These are phyloP conservation scores for Coccomyxa sp. DNA, from an alignment of 139 green algal genomes.

Conservation along the genomic window DNA sequence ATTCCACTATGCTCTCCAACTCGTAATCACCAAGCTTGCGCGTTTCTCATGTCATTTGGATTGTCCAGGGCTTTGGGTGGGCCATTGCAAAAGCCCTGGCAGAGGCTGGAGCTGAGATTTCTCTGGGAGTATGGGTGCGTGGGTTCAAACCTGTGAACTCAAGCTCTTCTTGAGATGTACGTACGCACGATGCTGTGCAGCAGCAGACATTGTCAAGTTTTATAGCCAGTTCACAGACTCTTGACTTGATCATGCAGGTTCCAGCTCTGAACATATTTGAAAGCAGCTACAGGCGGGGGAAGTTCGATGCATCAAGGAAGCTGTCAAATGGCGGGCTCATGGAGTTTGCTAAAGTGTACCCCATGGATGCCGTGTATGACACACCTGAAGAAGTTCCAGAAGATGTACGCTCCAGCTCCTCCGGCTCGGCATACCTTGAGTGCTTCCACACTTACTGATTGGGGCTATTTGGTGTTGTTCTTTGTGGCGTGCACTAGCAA, in stretches of 20 bases:
- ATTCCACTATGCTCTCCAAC: too few species aligned
- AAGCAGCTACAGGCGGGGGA: constrained; percentile 78
- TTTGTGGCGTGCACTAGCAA: neutral
- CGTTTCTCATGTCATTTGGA: neutral
- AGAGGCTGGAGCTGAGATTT: constrained; percentile 93
- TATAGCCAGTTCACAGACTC: neutral
- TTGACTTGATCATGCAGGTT: constrained; percentile 35
- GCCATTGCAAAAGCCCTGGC: constrained; percentile 93
- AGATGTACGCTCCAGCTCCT: constrained; percentile 58
- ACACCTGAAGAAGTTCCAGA: constrained; percentile 91
- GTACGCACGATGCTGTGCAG: neutral
- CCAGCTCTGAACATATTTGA: constrained; percentile 97
- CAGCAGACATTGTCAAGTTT: neutral
- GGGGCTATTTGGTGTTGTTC: too few species aligned
- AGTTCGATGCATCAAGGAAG: constrained; percentile 93
- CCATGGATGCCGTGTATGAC: constrained; percentile 99
- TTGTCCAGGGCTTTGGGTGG: constrained; percentile 87
- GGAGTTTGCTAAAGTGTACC: constrained; percentile 94
- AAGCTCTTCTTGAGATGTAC: neutral
- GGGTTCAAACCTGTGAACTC: neutral
- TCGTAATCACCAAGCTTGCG: neutral
- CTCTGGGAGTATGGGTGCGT: constrained; percentile 96
- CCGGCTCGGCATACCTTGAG: too few species aligned
- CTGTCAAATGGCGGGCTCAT: constrained; percentile 89
- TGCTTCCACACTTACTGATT: too few species aligned